Evolutionary conservation across 108 stramenopile species (phyloP).

Genomic region (Nitzschia sp.): DNA sequence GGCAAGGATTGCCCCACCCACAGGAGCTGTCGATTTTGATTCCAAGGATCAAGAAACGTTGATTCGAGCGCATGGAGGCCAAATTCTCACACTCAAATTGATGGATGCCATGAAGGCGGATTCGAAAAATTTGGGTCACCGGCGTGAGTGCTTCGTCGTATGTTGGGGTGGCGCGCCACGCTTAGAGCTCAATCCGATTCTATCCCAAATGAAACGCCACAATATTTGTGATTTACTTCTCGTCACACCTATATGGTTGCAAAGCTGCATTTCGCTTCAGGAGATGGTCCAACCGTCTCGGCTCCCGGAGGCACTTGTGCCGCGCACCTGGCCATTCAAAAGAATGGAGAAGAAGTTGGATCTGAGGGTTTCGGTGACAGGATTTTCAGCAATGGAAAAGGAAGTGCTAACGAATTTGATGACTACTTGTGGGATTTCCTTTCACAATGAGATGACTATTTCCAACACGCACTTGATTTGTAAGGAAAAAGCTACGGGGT

Average conservation of each 20-base stretch:
- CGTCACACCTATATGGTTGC: conserved; percentile 67
- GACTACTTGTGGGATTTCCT: conserved; percentile 49
- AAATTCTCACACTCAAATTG: conserved; percentile 52
- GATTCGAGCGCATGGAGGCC: conserved; percentile 58
- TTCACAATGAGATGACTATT: conserved; percentile 49
- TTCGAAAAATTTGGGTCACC: conserved; percentile 5
- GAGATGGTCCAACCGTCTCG: conserved; percentile 33
- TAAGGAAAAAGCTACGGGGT: conserved; percentile 38
- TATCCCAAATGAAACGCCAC: conserved; percentile 33
- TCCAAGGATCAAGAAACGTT: conserved; percentile 45
- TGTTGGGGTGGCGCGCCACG: conserved; percentile 41
- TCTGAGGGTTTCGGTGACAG: conserved; percentile 54
- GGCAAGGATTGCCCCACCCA: conserved; percentile 31
- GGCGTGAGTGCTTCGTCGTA: conserved; percentile 36
- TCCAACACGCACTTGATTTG: conserved; percentile 78
- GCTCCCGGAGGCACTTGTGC: conserved; percentile 50
- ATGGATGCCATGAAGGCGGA: conserved; percentile 59
- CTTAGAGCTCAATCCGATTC: conserved; percentile 33
- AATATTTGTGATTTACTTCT: conserved; percentile 45
- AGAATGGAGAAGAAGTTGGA: conserved; percentile 2
- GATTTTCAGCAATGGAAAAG: conserved; percentile 59
- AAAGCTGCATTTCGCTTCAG: conserved; percentile 42
- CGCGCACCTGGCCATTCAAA: conserved; percentile 53
- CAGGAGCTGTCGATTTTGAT: conserved; percentile 41
- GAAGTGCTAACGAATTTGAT: conserved; percentile 53